A percentile compares a stretch with the other conserved stretches of the same genome.
These are phyloP conservation scores for Colletotrichum lupini DNA, from an alignment of 2,329 filamentous ascomycete genomes.

Conservation along the genomic window DNA sequence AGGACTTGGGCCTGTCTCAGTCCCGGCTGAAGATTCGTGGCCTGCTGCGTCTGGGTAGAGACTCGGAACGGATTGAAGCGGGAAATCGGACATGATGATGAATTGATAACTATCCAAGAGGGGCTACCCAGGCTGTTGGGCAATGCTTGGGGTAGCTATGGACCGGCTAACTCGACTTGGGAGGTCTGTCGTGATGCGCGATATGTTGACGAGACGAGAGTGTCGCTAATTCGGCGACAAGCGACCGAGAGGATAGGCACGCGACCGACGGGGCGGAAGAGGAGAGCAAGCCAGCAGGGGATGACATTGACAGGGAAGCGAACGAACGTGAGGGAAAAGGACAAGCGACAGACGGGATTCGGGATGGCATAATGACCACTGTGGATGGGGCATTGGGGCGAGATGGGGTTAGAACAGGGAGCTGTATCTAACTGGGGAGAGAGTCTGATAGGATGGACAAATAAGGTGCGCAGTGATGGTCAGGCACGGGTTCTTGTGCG, in stretches of 20 bases:
- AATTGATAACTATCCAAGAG: background rate
- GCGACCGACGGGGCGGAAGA: conserved; percentile 5
- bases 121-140: background rate
- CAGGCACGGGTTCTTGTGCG: conserved; percentile 1
- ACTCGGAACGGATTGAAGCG: conserved; percentile 21
- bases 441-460: conserved; percentile 30
- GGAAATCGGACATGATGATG: background rate
- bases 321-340: background rate
- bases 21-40: conserved; percentile 12
- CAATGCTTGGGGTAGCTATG: background rate
- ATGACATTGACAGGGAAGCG: background rate
- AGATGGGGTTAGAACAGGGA: conserved; percentile 21
- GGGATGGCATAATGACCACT: background rate
- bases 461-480: conserved; percentile 22
- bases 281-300: background rate
- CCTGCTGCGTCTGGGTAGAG: background rate
- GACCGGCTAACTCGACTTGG: conserved; percentile 27
- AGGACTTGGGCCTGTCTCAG: conserved; percentile 6
- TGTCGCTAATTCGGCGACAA: conserved; percentile 1
- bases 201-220: background rate
- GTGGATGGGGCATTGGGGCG: conserved; percentile 2
- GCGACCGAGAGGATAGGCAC: conserved; percentile 14
- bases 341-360: background rate
- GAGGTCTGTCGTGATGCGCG: conserved; percentile 22
- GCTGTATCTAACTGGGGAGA: conserved; percentile 13